phyloP scores from a whole-genome alignment of 805 yeast genomes.

The Metschnikowia lunata region DNA sequence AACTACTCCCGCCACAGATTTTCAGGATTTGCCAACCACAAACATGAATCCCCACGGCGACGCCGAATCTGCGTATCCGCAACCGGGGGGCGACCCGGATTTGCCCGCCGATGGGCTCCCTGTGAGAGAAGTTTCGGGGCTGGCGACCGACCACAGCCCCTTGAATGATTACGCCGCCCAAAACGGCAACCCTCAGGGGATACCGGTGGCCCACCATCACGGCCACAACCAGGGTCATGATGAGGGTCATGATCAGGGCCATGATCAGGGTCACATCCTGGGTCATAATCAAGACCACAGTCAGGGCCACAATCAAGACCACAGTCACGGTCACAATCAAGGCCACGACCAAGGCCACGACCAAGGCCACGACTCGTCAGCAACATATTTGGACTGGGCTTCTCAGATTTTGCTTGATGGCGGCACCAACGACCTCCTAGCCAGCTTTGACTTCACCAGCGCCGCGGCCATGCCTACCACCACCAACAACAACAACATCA shows the following conservation, averaged over 20 bases:
- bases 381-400: conserved; percentile 28
- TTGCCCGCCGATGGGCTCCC: not conserved
- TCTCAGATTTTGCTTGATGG: conserved; percentile 31
- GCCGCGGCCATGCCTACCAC: conserved; percentile 1
- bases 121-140: not conserved
- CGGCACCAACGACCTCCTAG: conserved; percentile 24
- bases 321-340: not conserved
- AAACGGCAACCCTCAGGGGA: not conserved
- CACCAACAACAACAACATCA: conserved; percentile 17
- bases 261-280: no score
- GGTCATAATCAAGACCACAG: no score
- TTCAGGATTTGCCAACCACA: not conserved
- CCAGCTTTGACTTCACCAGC: conserved; percentile 28
- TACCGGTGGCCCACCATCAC: not conserved
- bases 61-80: conserved; percentile 2
- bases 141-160: conserved; percentile 1
- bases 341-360: not conserved
- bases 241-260: no score
- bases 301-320: not conserved
- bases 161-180: conserved; percentile 1
- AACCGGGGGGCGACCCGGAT: conserved; percentile 1
- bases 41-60: conserved; percentile 4
- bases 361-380: conserved; percentile 2
- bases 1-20: no score
- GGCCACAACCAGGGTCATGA: no score